Base-by-base conservation (phyloP, 2,329 filamentous ascomycete genomes). In the Clonostachys rosea region DNA sequence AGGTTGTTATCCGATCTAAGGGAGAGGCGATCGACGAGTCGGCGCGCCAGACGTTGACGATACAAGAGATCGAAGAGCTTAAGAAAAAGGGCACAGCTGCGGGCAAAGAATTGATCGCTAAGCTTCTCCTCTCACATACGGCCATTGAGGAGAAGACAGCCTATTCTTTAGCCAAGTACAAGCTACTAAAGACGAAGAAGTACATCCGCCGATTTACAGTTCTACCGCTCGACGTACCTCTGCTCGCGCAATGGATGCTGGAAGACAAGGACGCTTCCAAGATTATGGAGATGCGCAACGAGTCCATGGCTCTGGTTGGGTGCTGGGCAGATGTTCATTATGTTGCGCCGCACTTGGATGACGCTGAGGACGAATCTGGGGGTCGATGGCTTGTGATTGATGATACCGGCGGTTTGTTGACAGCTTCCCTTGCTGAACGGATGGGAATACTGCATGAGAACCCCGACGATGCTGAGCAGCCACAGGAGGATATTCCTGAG, bases 141-240 rank as follows among this genome's bases (percentile, higher is more conserved):
- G 88, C 86, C 2, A 78, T 99, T 40, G 91, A 95, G 55, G 87
- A 97, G 70, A 99, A 99, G 75, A 97, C 94, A 0, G 78, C 84
- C 1, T 99, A 95, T 60, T 95, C 91, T 3, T 74, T 96, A 49
- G 91, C 92, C 40, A 99, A 99, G 66, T 99, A 99, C 68, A 96
- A 94, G 59, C 73, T 97, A 16, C 77, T 95, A 42, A 99, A 99
- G 71, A 87, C 89, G 53, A 91, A 86, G 63, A 99, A 99, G 68
- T 97, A 95, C 63, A 79, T 97, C 53, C 85, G 87, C 58, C 78
- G 91, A 12, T 97, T 99, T 60, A 89, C 87, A 0, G 81, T 94
- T 2, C 66, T 95, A 45, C 92, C 92, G 1, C 70, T 97, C 55
- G 91, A 96, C 59, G 83, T 95, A 13, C 77, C 84, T 1, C 77